Base-by-base conservation (phyloP, 1,284 basidiomycete species). In the Pyrrhoderma lamaoense region DNA sequence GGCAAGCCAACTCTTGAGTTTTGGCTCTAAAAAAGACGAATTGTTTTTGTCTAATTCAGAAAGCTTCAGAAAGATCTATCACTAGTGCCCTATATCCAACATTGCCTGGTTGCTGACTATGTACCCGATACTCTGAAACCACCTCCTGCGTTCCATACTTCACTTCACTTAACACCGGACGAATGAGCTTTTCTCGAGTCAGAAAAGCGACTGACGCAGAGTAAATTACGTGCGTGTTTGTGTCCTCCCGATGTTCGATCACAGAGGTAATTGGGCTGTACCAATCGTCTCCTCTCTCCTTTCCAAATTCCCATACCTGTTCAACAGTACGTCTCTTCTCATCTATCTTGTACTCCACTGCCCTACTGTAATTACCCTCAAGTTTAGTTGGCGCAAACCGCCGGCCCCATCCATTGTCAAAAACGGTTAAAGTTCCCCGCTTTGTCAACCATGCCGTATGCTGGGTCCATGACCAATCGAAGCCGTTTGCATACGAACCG, bases 221-320 rank as follows among this genome's bases (percentile, higher is more conserved):
- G 22, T 47, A 47, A 18, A 47, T 35, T 9, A 47, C 8, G 13
- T 47, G 45, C 22, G 45, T 47, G 22, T 47, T 22, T 8, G 45
- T 47, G 22, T 47, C 45, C 16, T 47, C n/a, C n/a, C 45, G 45
- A 23, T 47, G 37, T 16, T 47, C 45, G 37, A 47, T 23, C n/a
- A 47, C 45, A 36, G 45, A 47, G n/a, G 45, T 47, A 36, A 47
- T 37, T n/a, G 45, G 45, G 35, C 45, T 47, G 16, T 47, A 47
- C 45, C 45, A 47, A 13, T 47, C 35, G 21, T 47, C 45, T 9
- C 45, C 45, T 16, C 45, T 31, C 8, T 47, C 45, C 31, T 47
- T 47, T 13, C 45, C 45, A 23, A 36, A 47, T 23, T 47, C 45
- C 45, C 45, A 47, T 18, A 47, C 31, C 31, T 47, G 45, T 19